Conservation (phyloP, 495 filamentous ascomycete species). For the Arthonia radiata region DNA sequence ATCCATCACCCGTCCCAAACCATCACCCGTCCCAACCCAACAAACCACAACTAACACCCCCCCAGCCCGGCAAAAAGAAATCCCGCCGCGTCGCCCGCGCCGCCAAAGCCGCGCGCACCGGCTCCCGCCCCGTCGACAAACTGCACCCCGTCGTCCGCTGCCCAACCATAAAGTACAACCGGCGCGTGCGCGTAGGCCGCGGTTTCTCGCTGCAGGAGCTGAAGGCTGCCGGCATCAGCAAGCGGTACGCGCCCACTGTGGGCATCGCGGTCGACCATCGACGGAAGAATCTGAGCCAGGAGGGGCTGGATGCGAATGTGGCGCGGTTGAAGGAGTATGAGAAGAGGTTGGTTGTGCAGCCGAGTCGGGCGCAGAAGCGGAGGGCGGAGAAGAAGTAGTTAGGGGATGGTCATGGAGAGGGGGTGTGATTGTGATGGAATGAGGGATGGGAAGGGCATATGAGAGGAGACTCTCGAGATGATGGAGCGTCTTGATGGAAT, state of each 20-base stretch:
- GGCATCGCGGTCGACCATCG: conserved; percentile 92
- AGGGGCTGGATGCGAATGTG: conserved; percentile 80
- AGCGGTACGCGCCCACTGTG: conserved; percentile 79
- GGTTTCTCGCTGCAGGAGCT: conserved; percentile 92
- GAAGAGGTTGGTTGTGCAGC: conserved; percentile 87
- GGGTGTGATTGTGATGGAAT: too few species aligned
- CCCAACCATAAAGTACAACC: conserved; percentile 93
- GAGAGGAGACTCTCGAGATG: too few species aligned
- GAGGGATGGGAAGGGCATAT: too few species aligned
- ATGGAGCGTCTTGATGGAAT: too few species aligned
- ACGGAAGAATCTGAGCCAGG: conserved; percentile 86
- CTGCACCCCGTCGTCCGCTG: conserved; percentile 86
- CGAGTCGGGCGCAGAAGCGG: conserved; percentile 79
- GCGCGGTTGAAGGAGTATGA: conserved; percentile 90
- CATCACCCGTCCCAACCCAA: too few species aligned
- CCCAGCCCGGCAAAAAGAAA: conserved; percentile 91
- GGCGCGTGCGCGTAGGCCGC: conserved; percentile 82
- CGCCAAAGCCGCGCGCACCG: conserved; percentile 76
- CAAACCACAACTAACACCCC: too few species aligned
- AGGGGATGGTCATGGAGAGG: too few species aligned
- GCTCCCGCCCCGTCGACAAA: conserved; percentile 92
- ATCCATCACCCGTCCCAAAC: too few species aligned
- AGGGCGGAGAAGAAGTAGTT: too few species aligned
- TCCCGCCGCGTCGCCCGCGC: conserved; percentile 71
- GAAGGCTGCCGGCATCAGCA: conserved; percentile 94